Conservation (phyloP, 1,284 basidiomycete genomes). For the Meira miltonrushii region DNA sequence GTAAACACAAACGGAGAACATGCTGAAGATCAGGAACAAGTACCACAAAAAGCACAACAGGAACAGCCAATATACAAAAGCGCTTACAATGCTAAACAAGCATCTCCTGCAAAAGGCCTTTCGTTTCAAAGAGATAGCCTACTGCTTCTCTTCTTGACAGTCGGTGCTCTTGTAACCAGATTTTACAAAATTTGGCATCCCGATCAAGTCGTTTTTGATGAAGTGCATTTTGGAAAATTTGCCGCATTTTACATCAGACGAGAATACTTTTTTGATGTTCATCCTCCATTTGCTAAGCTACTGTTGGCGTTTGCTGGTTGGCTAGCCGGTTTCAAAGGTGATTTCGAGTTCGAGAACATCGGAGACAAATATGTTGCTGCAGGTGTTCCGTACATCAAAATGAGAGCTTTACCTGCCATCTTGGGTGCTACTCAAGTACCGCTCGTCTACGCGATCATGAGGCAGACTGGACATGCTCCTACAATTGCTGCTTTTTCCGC, state of each 20-base stretch:
- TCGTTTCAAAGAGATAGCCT: slow-evolving; percentile 7
- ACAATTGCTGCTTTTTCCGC: slow-evolving; percentile 84
- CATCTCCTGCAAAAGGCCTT: not conserved
- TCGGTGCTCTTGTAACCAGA: slow-evolving; percentile 27
- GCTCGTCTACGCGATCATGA: slow-evolving; percentile 92
- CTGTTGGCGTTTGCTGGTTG: slow-evolving; percentile 68
- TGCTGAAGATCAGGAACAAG: not conserved
- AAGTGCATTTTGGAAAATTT: slow-evolving; percentile 53
- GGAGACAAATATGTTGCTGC: slow-evolving; percentile 82
- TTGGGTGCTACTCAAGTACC: slow-evolving; percentile 84
- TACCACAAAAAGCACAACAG: not conserved
- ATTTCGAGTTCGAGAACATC: slow-evolving; percentile 89
- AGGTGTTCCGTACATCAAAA: slow-evolving; percentile 87
- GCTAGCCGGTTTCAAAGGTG: slow-evolving; percentile 92
- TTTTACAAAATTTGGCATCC: slow-evolving; percentile 38
- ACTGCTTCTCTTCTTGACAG: slow-evolving; percentile 25
- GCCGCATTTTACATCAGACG: slow-evolving; percentile 49
- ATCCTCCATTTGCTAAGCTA: slow-evolving; percentile 66
- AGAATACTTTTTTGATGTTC: slow-evolving; percentile 95
- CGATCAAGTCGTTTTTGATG: slow-evolving; percentile 50
- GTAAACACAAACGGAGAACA: not conserved
- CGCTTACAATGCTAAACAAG: no score
- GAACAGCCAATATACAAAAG: no score
- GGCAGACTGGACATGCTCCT: slow-evolving; percentile 90
- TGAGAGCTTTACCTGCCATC: slow-evolving; percentile 85